A percentile compares a stretch with the other conserved stretches of the same genome.
Evolutionary conservation across 2,329 filamentous ascomycete species (phyloP).

Genomic region (Arthrobotrys musiformis): DNA sequence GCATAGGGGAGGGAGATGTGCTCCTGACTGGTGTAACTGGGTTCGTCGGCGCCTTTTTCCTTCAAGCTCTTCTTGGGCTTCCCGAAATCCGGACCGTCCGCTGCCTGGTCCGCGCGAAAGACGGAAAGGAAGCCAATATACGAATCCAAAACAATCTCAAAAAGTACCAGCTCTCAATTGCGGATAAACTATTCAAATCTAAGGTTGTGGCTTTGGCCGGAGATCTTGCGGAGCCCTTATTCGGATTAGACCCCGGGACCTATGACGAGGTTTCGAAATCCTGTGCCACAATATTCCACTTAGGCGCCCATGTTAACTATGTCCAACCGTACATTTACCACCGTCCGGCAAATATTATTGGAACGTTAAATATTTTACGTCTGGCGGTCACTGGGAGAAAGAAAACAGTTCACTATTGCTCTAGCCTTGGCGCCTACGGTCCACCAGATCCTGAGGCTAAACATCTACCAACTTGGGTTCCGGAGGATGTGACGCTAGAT

Average conservation of each 20-base stretch:
- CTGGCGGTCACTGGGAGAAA: background rate
- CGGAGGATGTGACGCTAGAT: background rate
- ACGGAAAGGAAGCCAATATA: background rate
- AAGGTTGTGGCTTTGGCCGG: background rate
- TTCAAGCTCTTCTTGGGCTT: background rate
- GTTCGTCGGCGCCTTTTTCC: background rate
- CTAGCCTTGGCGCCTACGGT: background rate
- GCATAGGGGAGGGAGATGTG: background rate
- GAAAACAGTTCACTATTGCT: background rate
- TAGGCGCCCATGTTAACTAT: background rate
- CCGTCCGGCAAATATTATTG: background rate
- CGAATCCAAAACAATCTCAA: background rate
- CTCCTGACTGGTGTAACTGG: background rate
- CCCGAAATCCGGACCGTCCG: background rate
- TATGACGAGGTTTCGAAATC: background rate
- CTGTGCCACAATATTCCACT: background rate
- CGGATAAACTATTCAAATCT: background rate
- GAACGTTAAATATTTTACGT: background rate
- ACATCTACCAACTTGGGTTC: no score
- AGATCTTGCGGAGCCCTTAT: background rate
- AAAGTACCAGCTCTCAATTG: background rate
- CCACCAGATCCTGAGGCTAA: background rate
- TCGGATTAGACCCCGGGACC: background rate
- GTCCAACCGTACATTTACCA: background rate
- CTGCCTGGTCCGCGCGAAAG: background rate